These are phyloP conservation scores for Neurospora sp. DNA, from an alignment of 495 filamentous ascomycete species.

Conservation along the genomic window DNA sequence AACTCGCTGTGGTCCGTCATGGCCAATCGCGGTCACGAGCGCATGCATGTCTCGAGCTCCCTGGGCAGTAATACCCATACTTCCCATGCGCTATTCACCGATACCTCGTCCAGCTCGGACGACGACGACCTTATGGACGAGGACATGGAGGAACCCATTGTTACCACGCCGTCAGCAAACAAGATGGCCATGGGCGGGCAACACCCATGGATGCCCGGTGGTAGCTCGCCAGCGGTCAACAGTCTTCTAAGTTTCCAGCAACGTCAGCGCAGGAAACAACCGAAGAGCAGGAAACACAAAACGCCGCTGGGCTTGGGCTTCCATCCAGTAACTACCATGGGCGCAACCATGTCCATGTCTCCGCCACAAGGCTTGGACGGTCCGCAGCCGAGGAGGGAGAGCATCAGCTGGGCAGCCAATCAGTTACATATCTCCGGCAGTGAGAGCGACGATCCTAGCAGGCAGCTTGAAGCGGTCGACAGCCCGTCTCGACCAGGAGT, in stretches of 20 bases:
- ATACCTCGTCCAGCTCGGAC: slow-evolving; percentile 67
- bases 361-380: slow-evolving; percentile 25
- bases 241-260: slow-evolving; percentile 73
- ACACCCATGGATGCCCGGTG: slow-evolving; percentile 36
- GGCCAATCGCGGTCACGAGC: slow-evolving; percentile 44
- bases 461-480: slow-evolving; percentile 35
- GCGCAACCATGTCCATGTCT: slow-evolving; percentile 28
- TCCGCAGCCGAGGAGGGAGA: slow-evolving; percentile 58
- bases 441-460: slow-evolving; percentile 68
- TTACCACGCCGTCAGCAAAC: slow-evolving; percentile 57
- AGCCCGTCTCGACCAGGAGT: slow-evolving; percentile 42
- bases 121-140: slow-evolving; percentile 73
- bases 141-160: slow-evolving; percentile 68
- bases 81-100: slow-evolving; percentile 44
- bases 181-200: slow-evolving; percentile 40
- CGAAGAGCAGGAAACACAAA: slow-evolving; percentile 29
- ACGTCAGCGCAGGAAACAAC: slow-evolving; percentile 52
- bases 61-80: slow-evolving; percentile 71
- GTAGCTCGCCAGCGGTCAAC: slow-evolving; percentile 53
- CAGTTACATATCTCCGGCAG: slow-evolving; percentile 75
- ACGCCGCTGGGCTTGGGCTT: slow-evolving; percentile 29
- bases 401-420: slow-evolving; percentile 75
- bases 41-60: slow-evolving; percentile 69
- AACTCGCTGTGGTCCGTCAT: slow-evolving; percentile 39
- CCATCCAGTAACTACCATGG: slow-evolving; percentile 16